Evolutionary conservation across 257 asterid species (phyloP).

Genomic region (Ophiorrhiza pumila): DNA sequence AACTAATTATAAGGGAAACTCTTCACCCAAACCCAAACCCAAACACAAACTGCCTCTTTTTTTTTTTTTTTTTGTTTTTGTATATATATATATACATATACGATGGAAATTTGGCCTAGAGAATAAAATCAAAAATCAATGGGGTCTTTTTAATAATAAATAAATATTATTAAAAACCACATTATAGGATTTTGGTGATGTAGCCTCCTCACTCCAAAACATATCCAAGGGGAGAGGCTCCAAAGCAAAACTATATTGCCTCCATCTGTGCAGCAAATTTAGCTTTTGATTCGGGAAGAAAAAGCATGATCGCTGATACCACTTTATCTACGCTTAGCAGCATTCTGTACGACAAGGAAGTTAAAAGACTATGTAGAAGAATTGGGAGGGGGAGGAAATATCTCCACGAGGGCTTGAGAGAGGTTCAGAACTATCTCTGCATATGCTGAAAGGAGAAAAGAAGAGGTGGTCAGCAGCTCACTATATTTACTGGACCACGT

Average conservation of each 20-base stretch:
- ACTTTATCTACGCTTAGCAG: background rate
- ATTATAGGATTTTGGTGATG: background rate
- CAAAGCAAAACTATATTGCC: no score
- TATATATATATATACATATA: no score
- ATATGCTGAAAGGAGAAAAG: conserved; percentile 52
- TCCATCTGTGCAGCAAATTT: background rate
- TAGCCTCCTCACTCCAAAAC: no score
- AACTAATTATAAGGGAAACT: no score
- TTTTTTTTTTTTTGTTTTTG: no score
- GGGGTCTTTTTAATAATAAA: no score
- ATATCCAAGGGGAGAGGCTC: background rate
- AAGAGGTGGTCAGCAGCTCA: conserved; percentile 1
- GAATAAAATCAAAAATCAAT: no score
- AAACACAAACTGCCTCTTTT: no score
- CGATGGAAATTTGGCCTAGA: no score
- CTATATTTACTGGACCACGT: background rate
- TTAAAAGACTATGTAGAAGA: conserved; percentile 26
- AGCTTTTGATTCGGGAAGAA: background rate
- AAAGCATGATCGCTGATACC: background rate
- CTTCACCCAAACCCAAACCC: no score
- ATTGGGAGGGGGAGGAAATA: conserved; percentile 36
- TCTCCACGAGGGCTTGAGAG: conserved; percentile 62
- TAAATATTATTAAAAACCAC: no score
- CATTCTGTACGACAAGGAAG: conserved; percentile 1
- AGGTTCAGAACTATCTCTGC: conserved; percentile 86